Evolutionary conservation across 148 eudicot genomes (phyloP).

Genomic region (Chenopodium berlandieri): DNA sequence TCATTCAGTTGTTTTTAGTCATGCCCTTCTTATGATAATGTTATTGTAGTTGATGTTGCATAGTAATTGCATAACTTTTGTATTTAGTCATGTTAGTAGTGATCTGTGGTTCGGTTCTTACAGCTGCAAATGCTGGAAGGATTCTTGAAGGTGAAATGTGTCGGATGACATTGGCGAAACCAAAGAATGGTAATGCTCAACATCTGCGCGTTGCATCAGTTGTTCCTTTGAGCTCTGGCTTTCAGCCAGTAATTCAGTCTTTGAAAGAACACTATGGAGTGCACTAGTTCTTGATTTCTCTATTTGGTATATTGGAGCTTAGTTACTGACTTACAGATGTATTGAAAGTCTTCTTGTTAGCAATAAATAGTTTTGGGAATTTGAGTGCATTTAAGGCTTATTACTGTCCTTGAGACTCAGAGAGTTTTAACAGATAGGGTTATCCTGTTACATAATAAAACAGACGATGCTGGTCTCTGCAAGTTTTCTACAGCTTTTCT

Average conservation of each 20-base stretch:
- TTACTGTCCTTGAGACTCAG: background rate
- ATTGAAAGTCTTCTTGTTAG: background rate
- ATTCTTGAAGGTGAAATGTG: conserved; percentile 85
- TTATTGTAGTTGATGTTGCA: background rate
- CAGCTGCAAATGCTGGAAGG: conserved; percentile 57
- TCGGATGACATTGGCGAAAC: conserved; percentile 61
- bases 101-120: conserved; percentile 21
- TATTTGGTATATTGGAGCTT: background rate
- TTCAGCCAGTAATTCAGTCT: conserved; percentile 56
- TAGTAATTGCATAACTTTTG: background rate
- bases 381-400: background rate
- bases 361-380: background rate
- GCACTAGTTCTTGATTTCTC: conserved; percentile 24
- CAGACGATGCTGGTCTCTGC: background rate
- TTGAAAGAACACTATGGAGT: conserved; percentile 53
- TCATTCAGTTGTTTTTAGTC: background rate
- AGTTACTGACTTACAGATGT: background rate
- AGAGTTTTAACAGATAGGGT: too few relatives aligned
- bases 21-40: background rate
- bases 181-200: conserved; percentile 79
- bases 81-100: background rate
- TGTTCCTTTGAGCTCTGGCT: conserved; percentile 65
- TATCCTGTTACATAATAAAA: background rate
- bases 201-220: conserved; percentile 72
- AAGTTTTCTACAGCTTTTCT: background rate